A percentile compares a stretch with the other conserved stretches of the same genome.
phyloP scores from a whole-genome alignment of 495 filamentous ascomycete genomes.

The Talaromyces trachyspermus region DNA sequence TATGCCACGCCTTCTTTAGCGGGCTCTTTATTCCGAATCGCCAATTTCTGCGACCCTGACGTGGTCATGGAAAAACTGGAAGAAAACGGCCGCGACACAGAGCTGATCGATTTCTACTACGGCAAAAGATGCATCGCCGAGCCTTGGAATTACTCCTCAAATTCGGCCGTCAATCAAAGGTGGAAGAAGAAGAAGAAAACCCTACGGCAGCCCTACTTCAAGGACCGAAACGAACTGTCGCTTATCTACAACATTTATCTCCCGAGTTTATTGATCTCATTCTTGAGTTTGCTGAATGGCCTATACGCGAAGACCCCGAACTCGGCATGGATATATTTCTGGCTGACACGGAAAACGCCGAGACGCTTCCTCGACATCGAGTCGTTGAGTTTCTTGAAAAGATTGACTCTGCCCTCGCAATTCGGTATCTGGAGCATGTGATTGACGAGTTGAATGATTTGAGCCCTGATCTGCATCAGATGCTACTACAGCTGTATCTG shows the following conservation, averaged over 20 bases:
- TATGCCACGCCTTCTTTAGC: slow-evolving; percentile 76
- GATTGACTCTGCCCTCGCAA: slow-evolving; percentile 62
- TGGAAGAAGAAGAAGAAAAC: slow-evolving; percentile 25
- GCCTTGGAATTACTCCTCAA: slow-evolving; percentile 75
- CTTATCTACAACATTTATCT: slow-evolving; percentile 83
- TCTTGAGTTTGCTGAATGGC: slow-evolving; percentile 87
- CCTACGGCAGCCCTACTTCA: slow-evolving; percentile 59
- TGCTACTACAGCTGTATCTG: slow-evolving; percentile 69
- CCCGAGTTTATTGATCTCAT: slow-evolving; percentile 86
- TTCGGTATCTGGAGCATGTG: slow-evolving; percentile 85
- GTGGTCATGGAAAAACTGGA: slow-evolving; percentile 91
- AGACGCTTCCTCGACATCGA: slow-evolving; percentile 69
- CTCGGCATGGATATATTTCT: slow-evolving; percentile 94
- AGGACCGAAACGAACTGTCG: slow-evolving; percentile 76
- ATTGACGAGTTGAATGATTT: slow-evolving; percentile 79
- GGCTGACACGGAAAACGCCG: slow-evolving; percentile 89
- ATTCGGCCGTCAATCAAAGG: too few species aligned
- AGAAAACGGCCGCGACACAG: slow-evolving; percentile 81
- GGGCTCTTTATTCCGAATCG: slow-evolving; percentile 85
- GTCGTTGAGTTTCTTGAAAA: slow-evolving; percentile 67
- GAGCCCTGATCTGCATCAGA: slow-evolving; percentile 81
- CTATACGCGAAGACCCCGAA: slow-evolving; percentile 59
- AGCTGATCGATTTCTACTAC: slow-evolving; percentile 93
- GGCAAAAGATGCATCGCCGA: slow-evolving; percentile 89
- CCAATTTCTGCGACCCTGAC: slow-evolving; percentile 93